Conservation (phyloP, 176 grass and related monocot genomes). For the Zoysia pacifica region DNA sequence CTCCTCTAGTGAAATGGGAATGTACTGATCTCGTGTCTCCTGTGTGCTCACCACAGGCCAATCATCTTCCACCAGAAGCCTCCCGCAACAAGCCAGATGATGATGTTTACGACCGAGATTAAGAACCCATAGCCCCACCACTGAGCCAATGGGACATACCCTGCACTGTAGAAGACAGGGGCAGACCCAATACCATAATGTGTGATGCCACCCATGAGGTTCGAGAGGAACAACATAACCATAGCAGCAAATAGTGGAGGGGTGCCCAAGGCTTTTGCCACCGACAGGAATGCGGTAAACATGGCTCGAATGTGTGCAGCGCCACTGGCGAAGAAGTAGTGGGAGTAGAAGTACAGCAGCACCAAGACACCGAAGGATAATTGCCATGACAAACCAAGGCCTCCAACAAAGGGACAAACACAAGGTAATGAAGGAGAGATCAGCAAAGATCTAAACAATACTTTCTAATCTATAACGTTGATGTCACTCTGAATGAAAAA, state of each 20-base stretch:
- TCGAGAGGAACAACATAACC: constrained; percentile 92
- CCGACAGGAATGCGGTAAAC: constrained; percentile 94
- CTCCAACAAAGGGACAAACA: constrained; percentile 66
- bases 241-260: constrained; percentile 77
- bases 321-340: constrained; percentile 97
- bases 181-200: constrained; percentile 96
- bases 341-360: constrained; percentile 95
- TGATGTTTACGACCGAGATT: constrained; percentile 78
- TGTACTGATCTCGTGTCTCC: neutral
- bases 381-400: constrained; percentile 91
- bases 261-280: constrained; percentile 79
- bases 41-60: constrained; percentile 82
- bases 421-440: neutral
- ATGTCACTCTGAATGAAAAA: neutral
- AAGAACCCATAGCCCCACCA: constrained; percentile 98
- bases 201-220: constrained; percentile 91
- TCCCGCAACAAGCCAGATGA: constrained; percentile 87
- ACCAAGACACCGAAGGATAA: constrained; percentile 83
- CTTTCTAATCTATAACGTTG: neutral
- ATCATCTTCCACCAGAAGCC: constrained; percentile 98
- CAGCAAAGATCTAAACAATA: neutral
- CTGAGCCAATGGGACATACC: constrained; percentile 76
- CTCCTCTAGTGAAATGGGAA: constrained; percentile 6
- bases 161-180: constrained; percentile 84
- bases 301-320: constrained; percentile 97